Percentiles rank a stretch among this genome's conserved stretches.
phyloP scores from a whole-genome alignment of 305 asterid genomes.

The Fraxinus velutina region DNA sequence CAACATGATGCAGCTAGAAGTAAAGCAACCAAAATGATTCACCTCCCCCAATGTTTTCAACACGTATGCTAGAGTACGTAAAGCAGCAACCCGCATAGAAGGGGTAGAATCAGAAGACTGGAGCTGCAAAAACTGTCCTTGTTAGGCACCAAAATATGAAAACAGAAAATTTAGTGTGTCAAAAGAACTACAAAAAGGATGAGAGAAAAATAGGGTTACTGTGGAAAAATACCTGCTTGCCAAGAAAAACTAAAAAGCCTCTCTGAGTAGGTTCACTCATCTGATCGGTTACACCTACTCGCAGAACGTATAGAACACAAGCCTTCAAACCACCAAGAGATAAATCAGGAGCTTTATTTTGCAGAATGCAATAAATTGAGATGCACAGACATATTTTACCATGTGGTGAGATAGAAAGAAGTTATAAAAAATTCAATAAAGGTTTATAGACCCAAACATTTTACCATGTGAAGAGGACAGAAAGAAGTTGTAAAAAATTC shows the following conservation, averaged over 20 bases:
- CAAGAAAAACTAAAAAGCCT: constrained; percentile 74
- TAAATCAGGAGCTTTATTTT: constrained; percentile 34
- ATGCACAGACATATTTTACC: constrained; percentile 23
- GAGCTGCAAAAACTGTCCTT: constrained; percentile 63
- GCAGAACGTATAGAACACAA: constrained; percentile 81
- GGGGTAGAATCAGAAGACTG: constrained; percentile 78
- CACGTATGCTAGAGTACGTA: constrained; percentile 78
- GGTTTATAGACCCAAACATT: constrained; percentile 18
- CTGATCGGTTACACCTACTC: constrained; percentile 94
- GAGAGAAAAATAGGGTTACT: constrained; percentile 21
- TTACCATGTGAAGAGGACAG: constrained; percentile 23
- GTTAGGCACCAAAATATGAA: constrained; percentile 23
- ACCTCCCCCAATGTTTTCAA: constrained; percentile 97
- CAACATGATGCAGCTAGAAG: constrained; percentile 23
- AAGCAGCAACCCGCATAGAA: constrained; percentile 79
- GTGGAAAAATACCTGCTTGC: constrained; percentile 67
- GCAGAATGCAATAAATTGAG: constrained; percentile 9
- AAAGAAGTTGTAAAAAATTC: constrained; percentile 11
- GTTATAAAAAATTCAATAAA: constrained; percentile 19
- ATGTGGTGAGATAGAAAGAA: constrained; percentile 18
- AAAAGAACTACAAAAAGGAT: constrained; percentile 7
- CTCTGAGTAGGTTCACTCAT: constrained; percentile 98
- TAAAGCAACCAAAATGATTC: constrained; percentile 30
- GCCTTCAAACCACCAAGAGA: constrained; percentile 68
- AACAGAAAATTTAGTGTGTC: constrained; percentile 5